Evolutionary conservation across 1,284 basidiomycete species (phyloP), one percentile per base, ranked within the genome.

Genomic region (Naganishia sp.): DNA sequence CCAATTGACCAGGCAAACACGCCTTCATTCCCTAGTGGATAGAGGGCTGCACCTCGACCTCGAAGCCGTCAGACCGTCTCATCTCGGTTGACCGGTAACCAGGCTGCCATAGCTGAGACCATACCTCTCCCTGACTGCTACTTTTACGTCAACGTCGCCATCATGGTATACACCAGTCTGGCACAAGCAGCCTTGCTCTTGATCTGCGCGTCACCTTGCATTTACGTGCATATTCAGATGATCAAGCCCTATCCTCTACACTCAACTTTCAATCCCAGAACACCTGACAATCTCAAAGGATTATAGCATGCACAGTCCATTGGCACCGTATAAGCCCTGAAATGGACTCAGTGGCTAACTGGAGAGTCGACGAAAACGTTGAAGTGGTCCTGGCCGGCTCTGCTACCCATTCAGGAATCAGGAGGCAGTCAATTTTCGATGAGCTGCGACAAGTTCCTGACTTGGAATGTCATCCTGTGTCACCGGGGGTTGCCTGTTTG

Each of bases 361-460:
- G 75, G 66, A 50, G 69, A 3, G 77, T 72, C 10, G 73, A 72
- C 9, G 55, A 69, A 3, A 68, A 69, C 16, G 67, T 75, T 64
- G 71, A 71, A 55, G 74, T 74, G 64, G 73, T 74, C n/a, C 50
- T 79, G 11, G 70, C 66, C 2, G 77, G 76, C n/a, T 74, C 74
- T 23, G 79, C 79, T 0, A 71, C 71, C 3, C 80, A 81, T 70
- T 72, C 70, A 39, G 80, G 80, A 25, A 80, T 72, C 70, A 39
- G 80, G 80, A 25, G 81, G 81, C 13, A 80, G 78, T 70, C 80
- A 82, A 68, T 69, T 76, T 42, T 74, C 75, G 7, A 72, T 81
- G 69, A 78, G 77, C 5, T 81, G 80, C 72, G 81, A 82, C 70
- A 48, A 74, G 36, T 80, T 81, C 42, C 68, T 72, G 42, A 78